phyloP scores from a whole-genome alignment of 176 grass and related monocot species.

The Dendrocalamus sinicus region DNA sequence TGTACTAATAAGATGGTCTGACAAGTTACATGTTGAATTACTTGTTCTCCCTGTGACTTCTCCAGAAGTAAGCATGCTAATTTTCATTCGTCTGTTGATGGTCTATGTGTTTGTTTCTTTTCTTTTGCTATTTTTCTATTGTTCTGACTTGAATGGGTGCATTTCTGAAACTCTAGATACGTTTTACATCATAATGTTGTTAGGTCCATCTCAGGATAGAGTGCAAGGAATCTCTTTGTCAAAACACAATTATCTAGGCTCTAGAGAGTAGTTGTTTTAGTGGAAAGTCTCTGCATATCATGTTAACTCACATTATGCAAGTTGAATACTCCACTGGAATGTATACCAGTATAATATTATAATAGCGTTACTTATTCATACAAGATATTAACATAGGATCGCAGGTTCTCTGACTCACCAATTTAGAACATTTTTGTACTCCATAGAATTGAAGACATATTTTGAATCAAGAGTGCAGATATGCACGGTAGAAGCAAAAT shows the following conservation, averaged over 20 bases:
- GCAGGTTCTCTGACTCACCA: not conserved
- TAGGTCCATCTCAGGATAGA: not conserved
- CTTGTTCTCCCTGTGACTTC: not conserved
- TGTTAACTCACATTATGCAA: not conserved
- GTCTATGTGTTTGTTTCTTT: not conserved
- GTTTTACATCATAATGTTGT: not conserved
- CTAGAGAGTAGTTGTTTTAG: not conserved
- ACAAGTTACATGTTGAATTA: slow-evolving; percentile 2
- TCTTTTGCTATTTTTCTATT: not conserved
- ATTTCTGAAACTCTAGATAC: not conserved
- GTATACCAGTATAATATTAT: not conserved
- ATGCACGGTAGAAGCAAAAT: not conserved
- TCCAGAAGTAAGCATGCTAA: not conserved
- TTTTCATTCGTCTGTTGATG: not conserved
- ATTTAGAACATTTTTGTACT: not conserved
- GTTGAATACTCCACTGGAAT: not conserved
- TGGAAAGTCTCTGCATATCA: not conserved
- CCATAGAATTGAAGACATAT: not conserved
- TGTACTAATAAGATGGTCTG: not conserved
- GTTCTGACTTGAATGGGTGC: not conserved
- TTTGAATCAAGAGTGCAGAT: not conserved
- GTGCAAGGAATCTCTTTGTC: not conserved
- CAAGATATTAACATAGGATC: not conserved
- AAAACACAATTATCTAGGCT: not conserved
- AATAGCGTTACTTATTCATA: not conserved